These are phyloP conservation scores for Ceriops decandra DNA, from an alignment of 345 rosid species.

Conservation along the genomic window DNA sequence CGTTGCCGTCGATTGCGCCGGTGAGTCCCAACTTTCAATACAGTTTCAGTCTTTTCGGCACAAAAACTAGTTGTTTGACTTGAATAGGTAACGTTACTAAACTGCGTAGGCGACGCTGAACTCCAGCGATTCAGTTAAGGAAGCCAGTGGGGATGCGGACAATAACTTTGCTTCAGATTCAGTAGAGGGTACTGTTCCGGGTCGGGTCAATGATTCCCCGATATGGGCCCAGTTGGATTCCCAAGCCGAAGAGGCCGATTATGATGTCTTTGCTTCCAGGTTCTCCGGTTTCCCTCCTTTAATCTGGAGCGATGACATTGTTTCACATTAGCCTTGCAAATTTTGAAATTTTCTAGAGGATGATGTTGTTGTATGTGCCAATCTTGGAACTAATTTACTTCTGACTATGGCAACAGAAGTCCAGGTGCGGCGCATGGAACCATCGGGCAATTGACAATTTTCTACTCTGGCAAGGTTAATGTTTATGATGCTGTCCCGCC, in stretches of 20 bases:
- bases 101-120: conserved; percentile 40
- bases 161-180: conserved; percentile 15
- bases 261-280: conserved; percentile 53
- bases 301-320: neutral
- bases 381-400: conserved; percentile 14
- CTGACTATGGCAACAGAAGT: conserved; percentile 43
- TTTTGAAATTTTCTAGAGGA: no score
- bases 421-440: conserved; percentile 38
- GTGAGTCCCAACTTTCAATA: conserved; percentile 25
- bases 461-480: conserved; percentile 87
- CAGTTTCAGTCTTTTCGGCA: neutral
- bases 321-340: no score
- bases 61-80: no score
- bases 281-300: conserved; percentile 1
- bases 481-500: conserved; percentile 79
- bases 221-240: conserved; percentile 36
- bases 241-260: conserved; percentile 34
- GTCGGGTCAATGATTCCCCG: conserved; percentile 40
- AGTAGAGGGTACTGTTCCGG: conserved; percentile 41
- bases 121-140: conserved; percentile 50
- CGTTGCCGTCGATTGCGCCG: conserved; percentile 13
- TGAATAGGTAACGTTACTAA: no score
- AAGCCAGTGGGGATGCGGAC: conserved; percentile 28
- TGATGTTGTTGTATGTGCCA: neutral
- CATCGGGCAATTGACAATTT: conserved; percentile 79